Conservation (phyloP, 2,329 filamentous ascomycete species). For the Cadophora luteo-olivacea region DNA sequence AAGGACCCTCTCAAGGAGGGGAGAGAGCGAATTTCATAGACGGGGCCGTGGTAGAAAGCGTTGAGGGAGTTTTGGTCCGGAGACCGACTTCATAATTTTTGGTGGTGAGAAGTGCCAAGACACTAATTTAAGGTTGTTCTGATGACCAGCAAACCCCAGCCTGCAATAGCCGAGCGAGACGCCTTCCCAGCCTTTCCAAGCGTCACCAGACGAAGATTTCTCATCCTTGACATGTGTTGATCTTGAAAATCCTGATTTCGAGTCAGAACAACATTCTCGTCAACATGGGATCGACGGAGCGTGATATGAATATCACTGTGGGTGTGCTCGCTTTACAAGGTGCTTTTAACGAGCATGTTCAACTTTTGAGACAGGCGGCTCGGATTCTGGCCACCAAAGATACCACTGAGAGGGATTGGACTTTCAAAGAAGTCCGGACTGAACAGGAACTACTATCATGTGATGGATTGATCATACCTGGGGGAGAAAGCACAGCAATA, state of each 20-base stretch:
- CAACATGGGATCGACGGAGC: conserved; percentile 32
- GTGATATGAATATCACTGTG: conserved; percentile 53
- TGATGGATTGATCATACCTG: conserved; percentile 86
- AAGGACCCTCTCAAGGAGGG: conserved; percentile 42
- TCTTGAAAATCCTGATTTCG: conserved; percentile 10
- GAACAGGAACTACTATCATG: conserved; percentile 72
- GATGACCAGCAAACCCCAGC: conserved; percentile 16
- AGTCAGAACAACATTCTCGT: neutral
- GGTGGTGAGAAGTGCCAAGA: conserved; percentile 16
- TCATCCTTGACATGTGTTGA: conserved; percentile 17
- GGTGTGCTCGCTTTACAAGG: conserved; percentile 83
- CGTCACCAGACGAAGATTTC: conserved; percentile 30
- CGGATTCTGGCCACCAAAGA: conserved; percentile 49
- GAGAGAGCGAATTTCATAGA: conserved; percentile 35
- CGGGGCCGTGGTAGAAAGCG: conserved; percentile 20
- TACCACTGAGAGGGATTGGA: conserved; percentile 32
- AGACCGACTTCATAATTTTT: conserved; percentile 15
- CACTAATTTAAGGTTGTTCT: conserved; percentile 30
- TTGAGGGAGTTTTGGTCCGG: conserved; percentile 24
- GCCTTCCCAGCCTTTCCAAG: neutral
- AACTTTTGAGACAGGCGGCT: conserved; percentile 74
- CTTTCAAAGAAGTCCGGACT: conserved; percentile 82
- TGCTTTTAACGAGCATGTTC: conserved; percentile 88
- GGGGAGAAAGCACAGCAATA: conserved; percentile 94
- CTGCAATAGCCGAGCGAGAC: conserved; percentile 1